Conservation (phyloP, 2,329 filamentous ascomycete species). For the Clarireedia monteithiana region DNA sequence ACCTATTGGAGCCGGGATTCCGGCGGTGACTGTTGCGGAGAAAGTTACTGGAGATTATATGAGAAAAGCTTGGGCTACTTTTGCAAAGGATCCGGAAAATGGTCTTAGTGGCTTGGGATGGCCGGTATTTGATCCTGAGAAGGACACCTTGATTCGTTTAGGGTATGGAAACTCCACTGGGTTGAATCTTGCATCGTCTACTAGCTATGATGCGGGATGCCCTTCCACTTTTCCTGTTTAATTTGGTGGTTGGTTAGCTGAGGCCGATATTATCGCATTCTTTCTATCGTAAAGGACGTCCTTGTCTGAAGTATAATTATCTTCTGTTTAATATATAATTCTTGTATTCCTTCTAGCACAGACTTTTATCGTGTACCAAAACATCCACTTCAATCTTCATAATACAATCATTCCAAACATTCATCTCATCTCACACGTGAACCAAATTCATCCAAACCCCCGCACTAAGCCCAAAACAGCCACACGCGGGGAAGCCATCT, state of each 20-base stretch:
- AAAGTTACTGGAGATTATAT: slow-evolving; percentile 29
- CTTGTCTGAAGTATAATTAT: too few relatives aligned
- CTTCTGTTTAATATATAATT: too few relatives aligned
- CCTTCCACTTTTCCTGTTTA: not conserved
- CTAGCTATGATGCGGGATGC: slow-evolving; percentile 10
- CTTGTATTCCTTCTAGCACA: too few relatives aligned
- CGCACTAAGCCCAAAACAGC: not conserved
- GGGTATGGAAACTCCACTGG: slow-evolving; percentile 11
- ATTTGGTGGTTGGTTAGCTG: not conserved
- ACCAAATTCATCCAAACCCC: not conserved
- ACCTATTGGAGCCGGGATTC: slow-evolving; percentile 5
- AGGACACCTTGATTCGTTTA: slow-evolving; percentile 8
- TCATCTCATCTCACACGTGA: too few relatives aligned
- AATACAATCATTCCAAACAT: too few relatives aligned
- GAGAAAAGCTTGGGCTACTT: slow-evolving; percentile 33
- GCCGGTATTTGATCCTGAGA: slow-evolving; percentile 3
- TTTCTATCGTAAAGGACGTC: too few relatives aligned
- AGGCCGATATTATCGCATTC: too few relatives aligned
- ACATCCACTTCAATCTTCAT: too few relatives aligned
- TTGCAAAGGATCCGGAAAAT: slow-evolving; percentile 32
- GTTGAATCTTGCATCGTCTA: not conserved
- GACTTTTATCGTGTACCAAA: too few relatives aligned
- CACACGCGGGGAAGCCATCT: not conserved
- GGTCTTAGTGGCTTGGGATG: slow-evolving; percentile 28
- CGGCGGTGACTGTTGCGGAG: slow-evolving; percentile 20